Evolutionary conservation across 306 rosid genomes (phyloP).

Genomic region (Boehmeria nivea): DNA sequence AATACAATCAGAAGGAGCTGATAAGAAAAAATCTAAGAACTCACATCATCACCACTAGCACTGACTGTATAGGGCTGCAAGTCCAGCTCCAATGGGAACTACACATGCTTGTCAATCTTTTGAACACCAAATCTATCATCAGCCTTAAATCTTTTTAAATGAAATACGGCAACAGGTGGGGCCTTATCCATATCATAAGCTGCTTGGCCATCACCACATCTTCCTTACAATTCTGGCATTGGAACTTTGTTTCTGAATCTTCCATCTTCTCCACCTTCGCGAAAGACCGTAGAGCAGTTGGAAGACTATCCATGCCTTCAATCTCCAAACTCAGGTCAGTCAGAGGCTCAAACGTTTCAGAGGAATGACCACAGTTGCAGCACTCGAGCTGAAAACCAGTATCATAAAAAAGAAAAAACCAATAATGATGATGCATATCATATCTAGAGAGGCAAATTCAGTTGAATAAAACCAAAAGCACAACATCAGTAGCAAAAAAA

Average conservation of each 20-base stretch:
- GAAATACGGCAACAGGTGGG: conserved; percentile 73
- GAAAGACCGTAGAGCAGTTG: conserved; percentile 67
- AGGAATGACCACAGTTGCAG: conserved; percentile 59
- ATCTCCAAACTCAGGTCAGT: conserved; percentile 87
- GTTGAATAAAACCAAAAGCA: not conserved
- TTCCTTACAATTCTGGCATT: conserved; percentile 66
- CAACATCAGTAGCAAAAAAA: not conserved
- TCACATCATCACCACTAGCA: conserved; percentile 35
- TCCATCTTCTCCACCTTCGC: conserved; percentile 73
- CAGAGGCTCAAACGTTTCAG: conserved; percentile 67
- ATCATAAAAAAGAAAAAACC: not conserved
- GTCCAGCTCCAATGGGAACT: conserved; percentile 76
- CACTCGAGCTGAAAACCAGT: conserved; percentile 62
- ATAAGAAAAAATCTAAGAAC: too few species aligned
- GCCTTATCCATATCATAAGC: conserved; percentile 54
- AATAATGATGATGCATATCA: too few species aligned
- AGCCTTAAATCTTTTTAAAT: conserved; percentile 77
- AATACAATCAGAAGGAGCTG: too few species aligned
- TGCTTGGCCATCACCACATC: conserved; percentile 72
- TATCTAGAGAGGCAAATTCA: too few species aligned
- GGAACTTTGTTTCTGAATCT: conserved; percentile 43
- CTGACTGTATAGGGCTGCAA: conserved; percentile 52
- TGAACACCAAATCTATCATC: conserved; percentile 48
- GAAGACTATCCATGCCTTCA: conserved; percentile 54
- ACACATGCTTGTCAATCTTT: conserved; percentile 74